Evolutionary conservation across 2,329 filamentous ascomycete species (phyloP), one percentile per base, ranked within the genome.

Genomic region (Elsinoe arachidis): DNA sequence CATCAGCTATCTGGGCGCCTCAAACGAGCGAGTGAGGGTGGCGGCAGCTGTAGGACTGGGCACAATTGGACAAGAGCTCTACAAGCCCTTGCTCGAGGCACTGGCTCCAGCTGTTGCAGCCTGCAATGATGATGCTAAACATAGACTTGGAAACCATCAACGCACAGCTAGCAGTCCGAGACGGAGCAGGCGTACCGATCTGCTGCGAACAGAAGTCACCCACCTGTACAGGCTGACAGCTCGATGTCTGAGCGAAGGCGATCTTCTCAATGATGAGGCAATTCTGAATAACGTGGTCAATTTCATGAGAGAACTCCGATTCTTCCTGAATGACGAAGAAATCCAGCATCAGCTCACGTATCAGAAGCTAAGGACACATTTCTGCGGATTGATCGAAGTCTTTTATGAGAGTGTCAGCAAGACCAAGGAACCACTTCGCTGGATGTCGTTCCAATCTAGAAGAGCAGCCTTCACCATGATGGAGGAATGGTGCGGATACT

Each of bases 401-500:
- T 76, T 99, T 0, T 99, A 96, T 63, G 89, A 95, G 64, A 90
- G 89, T 5, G 90, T 96, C 64, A 93, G 92, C 64, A 82, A 85
- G 54, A 90, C 90, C 0, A 85, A 84, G 60, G 89, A 96, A 60
- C 87, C 90, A 1, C 86, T 89, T 3, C 82, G 90, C 33, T 99
- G 93, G 92, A 93, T 99, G 83, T 91, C 93, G 0, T 99, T 99
- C 67, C 93, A 99, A 69, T 89, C 91, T 11, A 81, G 95, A 39
- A 96, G 96, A 69, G 96, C 93, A 4, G 88, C 92, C 0, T 99
- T 99, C 68, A 86, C 91, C 0, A 75, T 99, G 49, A 97, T 99
- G 91, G 93, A 99, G 72, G 92, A 97, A 63, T 99, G 95, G 95
- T 99, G 93, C 69, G 93, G 93, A 2, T 96, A 95, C 69, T 96